Evolutionary conservation across 257 asterid species (phyloP).

Genomic region (Petunia axillaris): DNA sequence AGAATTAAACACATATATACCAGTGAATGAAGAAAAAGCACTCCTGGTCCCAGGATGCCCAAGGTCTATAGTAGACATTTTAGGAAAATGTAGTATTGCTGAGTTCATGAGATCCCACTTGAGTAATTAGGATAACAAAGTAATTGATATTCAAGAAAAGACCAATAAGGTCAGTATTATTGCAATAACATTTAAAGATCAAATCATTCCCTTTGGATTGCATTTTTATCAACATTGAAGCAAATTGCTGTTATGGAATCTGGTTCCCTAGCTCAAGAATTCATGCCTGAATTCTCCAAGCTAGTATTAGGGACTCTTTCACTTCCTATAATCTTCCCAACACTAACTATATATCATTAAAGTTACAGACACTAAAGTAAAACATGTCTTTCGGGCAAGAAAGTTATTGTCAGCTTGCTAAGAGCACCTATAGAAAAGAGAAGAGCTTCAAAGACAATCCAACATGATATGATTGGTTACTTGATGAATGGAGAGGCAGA

Average conservation of each 20-base stretch:
- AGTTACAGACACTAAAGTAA: neutral
- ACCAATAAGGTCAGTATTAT: constrained; percentile 55
- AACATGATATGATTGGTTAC: constrained; percentile 69
- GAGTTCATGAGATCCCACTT: constrained; percentile 68
- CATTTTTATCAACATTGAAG: constrained; percentile 79
- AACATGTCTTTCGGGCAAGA: constrained; percentile 63
- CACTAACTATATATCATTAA: constrained; percentile 53
- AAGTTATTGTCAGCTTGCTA: constrained; percentile 58
- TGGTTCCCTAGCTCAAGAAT: constrained; percentile 55
- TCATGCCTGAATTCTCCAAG: constrained; percentile 92
- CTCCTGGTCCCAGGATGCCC: constrained; percentile 86
- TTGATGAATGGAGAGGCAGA: constrained; percentile 50
- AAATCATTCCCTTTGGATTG: constrained; percentile 57
- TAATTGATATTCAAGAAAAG: constrained; percentile 78
- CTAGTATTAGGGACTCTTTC: constrained; percentile 94
- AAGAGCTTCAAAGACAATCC: constrained; percentile 48
- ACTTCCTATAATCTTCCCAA: constrained; percentile 87
- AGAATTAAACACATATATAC: constrained; percentile 72
- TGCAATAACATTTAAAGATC: neutral
- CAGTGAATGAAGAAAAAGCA: constrained; percentile 79
- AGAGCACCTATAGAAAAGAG: constrained; percentile 58
- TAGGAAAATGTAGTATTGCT: constrained; percentile 82
- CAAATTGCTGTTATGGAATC: constrained; percentile 94
- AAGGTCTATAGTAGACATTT: constrained; percentile 69
- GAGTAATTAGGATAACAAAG: constrained; percentile 59